phyloP scores from a whole-genome alignment of 371 early-diverging fungal genomes.

The Chytridiales sp. region DNA sequence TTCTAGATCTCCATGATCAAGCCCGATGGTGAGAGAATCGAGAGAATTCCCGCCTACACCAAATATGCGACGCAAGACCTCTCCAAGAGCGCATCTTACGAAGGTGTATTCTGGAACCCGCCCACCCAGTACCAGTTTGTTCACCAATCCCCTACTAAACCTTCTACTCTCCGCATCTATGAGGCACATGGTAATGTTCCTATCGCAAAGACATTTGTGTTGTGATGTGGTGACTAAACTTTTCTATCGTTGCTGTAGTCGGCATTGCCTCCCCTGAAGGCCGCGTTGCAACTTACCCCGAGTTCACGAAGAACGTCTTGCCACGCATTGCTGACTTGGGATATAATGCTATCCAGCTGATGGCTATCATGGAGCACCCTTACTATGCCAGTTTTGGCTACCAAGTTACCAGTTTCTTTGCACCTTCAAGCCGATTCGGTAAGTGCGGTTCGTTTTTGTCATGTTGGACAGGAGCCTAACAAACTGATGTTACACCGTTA shows the following conservation, averaged over 20 bases:
- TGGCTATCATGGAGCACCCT: conserved; percentile 99
- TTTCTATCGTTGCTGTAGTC: conserved; percentile 45
- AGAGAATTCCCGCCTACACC: conserved; percentile 90
- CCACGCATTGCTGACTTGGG: conserved; percentile 85
- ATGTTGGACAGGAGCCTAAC: neutral
- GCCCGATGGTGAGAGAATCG: conserved; percentile 75
- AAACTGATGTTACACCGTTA: neutral
- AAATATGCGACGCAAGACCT: conserved; percentile 84
- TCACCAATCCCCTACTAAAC: conserved; percentile 66
- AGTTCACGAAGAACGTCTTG: conserved; percentile 84
- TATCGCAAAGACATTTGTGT: neutral
- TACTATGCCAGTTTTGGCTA: conserved; percentile 98
- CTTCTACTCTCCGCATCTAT: conserved; percentile 74
- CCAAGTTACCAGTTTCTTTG: conserved; percentile 95
- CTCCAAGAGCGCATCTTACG: conserved; percentile 74
- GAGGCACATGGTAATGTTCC: conserved; percentile 73
- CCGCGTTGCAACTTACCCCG: conserved; percentile 77
- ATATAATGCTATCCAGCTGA: conserved; percentile 93
- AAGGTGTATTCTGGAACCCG: conserved; percentile 93
- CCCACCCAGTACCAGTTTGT: conserved; percentile 67
- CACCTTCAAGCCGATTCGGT: conserved; percentile 87
- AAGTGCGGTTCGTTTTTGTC: conserved; percentile 3
- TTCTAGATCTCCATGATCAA: conserved; percentile 66
- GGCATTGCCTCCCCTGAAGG: conserved; percentile 88
- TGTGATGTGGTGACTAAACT: neutral